These are phyloP conservation scores for Ustilago nuda DNA, from an alignment of 1,284 basidiomycete species.

Conservation along the genomic window DNA sequence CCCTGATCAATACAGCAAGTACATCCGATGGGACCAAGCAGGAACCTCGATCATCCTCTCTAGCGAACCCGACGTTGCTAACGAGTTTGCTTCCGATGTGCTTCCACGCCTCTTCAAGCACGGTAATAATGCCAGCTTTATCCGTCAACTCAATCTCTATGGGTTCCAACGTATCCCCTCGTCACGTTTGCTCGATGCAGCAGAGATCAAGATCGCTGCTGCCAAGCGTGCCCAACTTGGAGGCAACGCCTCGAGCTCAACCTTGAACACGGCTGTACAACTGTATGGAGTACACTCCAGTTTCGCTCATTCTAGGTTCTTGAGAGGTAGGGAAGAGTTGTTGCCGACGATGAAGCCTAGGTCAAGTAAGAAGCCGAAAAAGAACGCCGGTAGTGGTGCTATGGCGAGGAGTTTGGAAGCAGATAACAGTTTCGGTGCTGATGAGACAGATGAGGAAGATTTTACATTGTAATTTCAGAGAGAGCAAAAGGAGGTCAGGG, in stretches of 20 bases:
- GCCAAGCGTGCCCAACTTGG: conserved; percentile 40
- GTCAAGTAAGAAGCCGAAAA: conserved; percentile 67
- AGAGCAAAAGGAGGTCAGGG: neutral
- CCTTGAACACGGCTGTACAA: conserved; percentile 64
- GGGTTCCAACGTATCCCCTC: conserved; percentile 68
- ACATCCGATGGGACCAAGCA: conserved; percentile 64
- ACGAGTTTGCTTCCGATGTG: conserved; percentile 66
- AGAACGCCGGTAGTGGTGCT: conserved; percentile 21
- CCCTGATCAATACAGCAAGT: conserved; percentile 62
- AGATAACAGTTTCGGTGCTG: conserved; percentile 32
- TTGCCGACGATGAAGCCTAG: conserved; percentile 68
- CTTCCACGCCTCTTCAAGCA: conserved; percentile 68
- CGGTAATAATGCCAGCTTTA: conserved; percentile 68
- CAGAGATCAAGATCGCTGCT: conserved; percentile 60
- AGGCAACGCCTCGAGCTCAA: conserved; percentile 15
- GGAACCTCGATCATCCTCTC: conserved; percentile 67
- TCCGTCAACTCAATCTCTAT: conserved; percentile 68
- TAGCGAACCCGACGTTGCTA: conserved; percentile 63
- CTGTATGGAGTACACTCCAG: conserved; percentile 66
- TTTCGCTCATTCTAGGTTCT: conserved; percentile 67
- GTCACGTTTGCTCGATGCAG: conserved; percentile 60
- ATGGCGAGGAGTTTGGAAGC: conserved; percentile 29
- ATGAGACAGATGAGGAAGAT: conserved; percentile 57
- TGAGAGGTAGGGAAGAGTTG: conserved; percentile 60
- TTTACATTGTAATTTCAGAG: conserved; percentile 26